phyloP scores from a whole-genome alignment of 768 basidiomycete genomes.

The Russula olivacea region DNA sequence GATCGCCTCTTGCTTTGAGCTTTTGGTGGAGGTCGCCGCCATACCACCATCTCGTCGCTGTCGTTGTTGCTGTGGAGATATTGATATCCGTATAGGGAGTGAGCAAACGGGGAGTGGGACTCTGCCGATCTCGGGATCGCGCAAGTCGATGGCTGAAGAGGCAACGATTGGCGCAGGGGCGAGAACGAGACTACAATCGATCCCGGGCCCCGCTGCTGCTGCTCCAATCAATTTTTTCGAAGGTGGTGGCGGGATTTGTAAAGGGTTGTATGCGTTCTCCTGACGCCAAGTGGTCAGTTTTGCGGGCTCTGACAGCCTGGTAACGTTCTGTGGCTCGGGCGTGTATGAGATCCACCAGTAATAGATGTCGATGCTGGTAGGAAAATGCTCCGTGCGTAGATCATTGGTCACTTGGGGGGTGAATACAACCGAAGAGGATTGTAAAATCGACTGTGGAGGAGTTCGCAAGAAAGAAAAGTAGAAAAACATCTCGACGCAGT shows the following conservation, averaged over 20 bases:
- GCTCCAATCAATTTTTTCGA: slow-evolving; percentile 18
- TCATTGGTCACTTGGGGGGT: slow-evolving; percentile 89
- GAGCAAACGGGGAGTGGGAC: slow-evolving; percentile 59
- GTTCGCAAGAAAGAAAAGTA: slow-evolving; percentile 89
- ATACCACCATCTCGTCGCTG: slow-evolving; percentile 21
- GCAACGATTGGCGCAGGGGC: slow-evolving; percentile 33
- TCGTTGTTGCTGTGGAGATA: slow-evolving; percentile 30
- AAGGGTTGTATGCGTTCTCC: slow-evolving; percentile 66
- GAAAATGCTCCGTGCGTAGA: slow-evolving; percentile 69
- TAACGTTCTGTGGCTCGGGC: slow-evolving; percentile 3
- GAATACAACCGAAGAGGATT: slow-evolving; percentile 45
- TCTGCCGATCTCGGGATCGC: slow-evolving; percentile 37
- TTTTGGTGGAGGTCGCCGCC: neutral
- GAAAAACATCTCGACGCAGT: slow-evolving; percentile 56
- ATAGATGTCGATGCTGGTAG: slow-evolving; percentile 53
- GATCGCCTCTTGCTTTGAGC: slow-evolving; percentile 62
- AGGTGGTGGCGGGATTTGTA: slow-evolving; percentile 59
- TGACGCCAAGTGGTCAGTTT: slow-evolving; percentile 75
- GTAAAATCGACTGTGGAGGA: slow-evolving; percentile 53
- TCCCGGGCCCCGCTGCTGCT: slow-evolving; percentile 24
- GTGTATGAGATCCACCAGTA: slow-evolving; percentile 52
- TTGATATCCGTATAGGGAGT: slow-evolving; percentile 49
- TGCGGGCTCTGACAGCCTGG: slow-evolving; percentile 36
- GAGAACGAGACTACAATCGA: slow-evolving; percentile 60
- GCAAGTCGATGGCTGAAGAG: slow-evolving; percentile 40